Percentiles rank a stretch among this genome's conserved stretches.
phyloP scores from a whole-genome alignment of 441 rosid species.

The Erodium texanum region DNA sequence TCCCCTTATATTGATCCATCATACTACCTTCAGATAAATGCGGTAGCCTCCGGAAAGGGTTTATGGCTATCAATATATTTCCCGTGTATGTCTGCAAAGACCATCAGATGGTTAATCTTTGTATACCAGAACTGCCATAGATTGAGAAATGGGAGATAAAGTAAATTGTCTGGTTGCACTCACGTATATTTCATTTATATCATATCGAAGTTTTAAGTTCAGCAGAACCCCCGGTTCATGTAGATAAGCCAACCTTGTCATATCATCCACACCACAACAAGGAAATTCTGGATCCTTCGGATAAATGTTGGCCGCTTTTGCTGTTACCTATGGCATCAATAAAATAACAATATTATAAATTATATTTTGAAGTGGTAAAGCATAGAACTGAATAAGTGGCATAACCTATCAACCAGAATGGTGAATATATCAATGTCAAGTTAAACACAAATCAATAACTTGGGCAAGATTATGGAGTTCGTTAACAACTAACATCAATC shows the following conservation, averaged over 20 bases:
- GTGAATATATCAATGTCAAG: not conserved
- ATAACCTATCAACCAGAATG: not conserved
- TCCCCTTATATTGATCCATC: slow-evolving; percentile 53
- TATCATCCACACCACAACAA: slow-evolving; percentile 74
- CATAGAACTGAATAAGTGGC: not conserved
- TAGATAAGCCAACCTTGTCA: slow-evolving; percentile 89
- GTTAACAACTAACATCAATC: not conserved
- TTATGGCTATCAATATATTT: slow-evolving; percentile 65
- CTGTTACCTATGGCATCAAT: slow-evolving; percentile 41
- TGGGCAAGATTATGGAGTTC: not conserved
- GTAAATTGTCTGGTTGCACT: slow-evolving; percentile 26
- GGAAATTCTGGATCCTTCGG: slow-evolving; percentile 95
- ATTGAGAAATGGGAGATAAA: slow-evolving; percentile 13
- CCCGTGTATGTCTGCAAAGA: slow-evolving; percentile 66
- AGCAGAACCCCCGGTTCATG: slow-evolving; percentile 89
- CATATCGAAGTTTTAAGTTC: slow-evolving; percentile 58
- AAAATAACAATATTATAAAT: slow-evolving; percentile 8
- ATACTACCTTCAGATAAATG: slow-evolving; percentile 48
- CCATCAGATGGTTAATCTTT: slow-evolving; percentile 23
- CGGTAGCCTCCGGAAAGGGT: slow-evolving; percentile 57
- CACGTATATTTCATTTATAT: slow-evolving; percentile 80
- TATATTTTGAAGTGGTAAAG: not conserved
- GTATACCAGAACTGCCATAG: slow-evolving; percentile 4
- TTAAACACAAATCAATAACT: not conserved
- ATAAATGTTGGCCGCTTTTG: slow-evolving; percentile 41